A percentile compares a stretch with the other conserved stretches of the same genome.
These are phyloP conservation scores for Nitzschia sp. DNA, from an alignment of 108 stramenopile genomes.

Conservation along the genomic window DNA sequence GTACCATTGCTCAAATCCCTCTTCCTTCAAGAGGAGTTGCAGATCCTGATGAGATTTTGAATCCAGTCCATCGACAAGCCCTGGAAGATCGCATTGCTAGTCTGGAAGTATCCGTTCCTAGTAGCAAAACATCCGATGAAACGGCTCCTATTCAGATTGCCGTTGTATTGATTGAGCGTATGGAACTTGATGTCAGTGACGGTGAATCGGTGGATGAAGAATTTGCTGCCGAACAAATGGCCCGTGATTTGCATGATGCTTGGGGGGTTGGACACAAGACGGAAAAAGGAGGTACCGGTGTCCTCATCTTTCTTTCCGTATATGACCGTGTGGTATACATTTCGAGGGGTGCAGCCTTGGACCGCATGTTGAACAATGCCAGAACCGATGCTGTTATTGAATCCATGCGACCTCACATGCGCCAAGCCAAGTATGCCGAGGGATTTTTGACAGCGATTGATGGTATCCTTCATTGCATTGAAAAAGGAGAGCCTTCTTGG, in stretches of 20 bases:
- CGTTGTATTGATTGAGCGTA: conserved; percentile 28
- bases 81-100: conserved; percentile 11
- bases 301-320: conserved; percentile 50
- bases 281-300: conserved; percentile 50
- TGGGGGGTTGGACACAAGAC: conserved; percentile 55
- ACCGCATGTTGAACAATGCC: conserved; percentile 30
- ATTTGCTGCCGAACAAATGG: conserved; percentile 16
- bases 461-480: conserved; percentile 19
- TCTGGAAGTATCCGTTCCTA: neutral
- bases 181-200: conserved; percentile 10
- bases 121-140: neutral
- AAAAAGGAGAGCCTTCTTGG: conserved; percentile 41
- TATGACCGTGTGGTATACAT: conserved; percentile 54
- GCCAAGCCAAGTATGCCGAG: conserved; percentile 31
- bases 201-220: conserved; percentile 7
- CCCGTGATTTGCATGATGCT: conserved; percentile 34
- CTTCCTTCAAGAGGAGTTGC: conserved; percentile 9
- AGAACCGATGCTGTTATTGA: conserved; percentile 42
- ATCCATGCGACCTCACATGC: conserved; percentile 38
- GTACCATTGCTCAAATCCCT: neutral
- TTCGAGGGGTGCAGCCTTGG: conserved; percentile 45
- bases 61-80: neutral
- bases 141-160: conserved; percentile 28
- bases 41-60: conserved; percentile 26
- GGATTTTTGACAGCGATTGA: conserved; percentile 37